Evolutionary conservation across 352 stramenopile species (phyloP).

Genomic region (Globisporangium nagaii): DNA sequence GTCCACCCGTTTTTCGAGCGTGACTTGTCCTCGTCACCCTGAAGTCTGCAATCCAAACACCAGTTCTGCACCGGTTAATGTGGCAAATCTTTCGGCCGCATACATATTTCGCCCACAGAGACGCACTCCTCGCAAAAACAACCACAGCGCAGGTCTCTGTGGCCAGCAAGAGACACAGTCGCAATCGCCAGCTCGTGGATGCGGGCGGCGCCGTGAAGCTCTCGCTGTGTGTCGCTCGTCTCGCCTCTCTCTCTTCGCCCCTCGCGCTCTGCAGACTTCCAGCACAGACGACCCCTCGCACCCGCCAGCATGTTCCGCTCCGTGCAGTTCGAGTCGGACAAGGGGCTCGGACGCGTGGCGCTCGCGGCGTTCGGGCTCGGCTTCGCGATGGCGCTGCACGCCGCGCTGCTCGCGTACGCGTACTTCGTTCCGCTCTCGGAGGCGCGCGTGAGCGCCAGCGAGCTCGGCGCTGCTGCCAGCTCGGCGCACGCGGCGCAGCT

Average conservation of each 20-base stretch:
- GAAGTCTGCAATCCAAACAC: too few relatives aligned
- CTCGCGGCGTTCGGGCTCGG: slow-evolving; percentile 72
- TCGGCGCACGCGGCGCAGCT: background rate
- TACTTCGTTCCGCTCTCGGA: slow-evolving; percentile 17
- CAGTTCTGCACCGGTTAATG: too few relatives aligned
- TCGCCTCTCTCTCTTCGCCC: background rate
- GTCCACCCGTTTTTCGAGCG: too few relatives aligned
- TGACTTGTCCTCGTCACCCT: too few relatives aligned
- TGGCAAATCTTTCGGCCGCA: too few relatives aligned
- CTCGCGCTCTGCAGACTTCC: too few relatives aligned
- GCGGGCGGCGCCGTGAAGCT: background rate
- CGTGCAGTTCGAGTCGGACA: slow-evolving; percentile 70
- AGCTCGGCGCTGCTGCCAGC: background rate
- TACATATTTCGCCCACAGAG: background rate
- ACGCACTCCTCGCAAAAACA: too few relatives aligned
- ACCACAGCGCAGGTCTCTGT: too few relatives aligned
- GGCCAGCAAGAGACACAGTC: background rate
- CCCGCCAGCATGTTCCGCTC: slow-evolving; percentile 51
- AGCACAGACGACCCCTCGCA: too few relatives aligned
- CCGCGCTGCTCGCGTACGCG: slow-evolving; percentile 36
- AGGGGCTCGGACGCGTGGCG: slow-evolving; percentile 68
- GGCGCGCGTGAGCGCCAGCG: background rate
- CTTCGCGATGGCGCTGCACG: slow-evolving; percentile 67
- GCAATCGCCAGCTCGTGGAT: too few relatives aligned
- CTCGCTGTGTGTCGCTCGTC: background rate